Percentiles rank a stretch among this genome's conserved stretches.
Evolutionary conservation across 495 filamentous ascomycete genomes (phyloP).

Genomic region (Parmelia sp.): DNA sequence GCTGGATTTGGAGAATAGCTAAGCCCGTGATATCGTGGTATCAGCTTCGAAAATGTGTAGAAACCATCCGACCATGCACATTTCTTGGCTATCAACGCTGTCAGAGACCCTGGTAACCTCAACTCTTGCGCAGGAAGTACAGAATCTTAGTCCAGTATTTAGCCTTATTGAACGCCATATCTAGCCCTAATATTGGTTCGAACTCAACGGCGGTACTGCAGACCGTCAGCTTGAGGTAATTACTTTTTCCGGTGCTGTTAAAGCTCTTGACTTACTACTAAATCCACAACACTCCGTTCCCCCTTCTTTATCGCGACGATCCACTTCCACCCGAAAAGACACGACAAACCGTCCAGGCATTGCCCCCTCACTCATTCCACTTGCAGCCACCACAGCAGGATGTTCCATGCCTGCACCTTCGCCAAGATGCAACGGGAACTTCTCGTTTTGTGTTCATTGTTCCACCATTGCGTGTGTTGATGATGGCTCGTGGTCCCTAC

Average conservation of each 20-base stretch:
- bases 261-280: slow-evolving; percentile 39
- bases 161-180: background rate
- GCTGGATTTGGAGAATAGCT: background rate
- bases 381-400: slow-evolving; percentile 54
- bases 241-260: background rate
- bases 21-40: background rate
- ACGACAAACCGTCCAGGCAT: slow-evolving; percentile 62
- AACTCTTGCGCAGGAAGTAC: background rate
- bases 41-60: background rate
- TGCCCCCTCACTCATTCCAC: slow-evolving; percentile 45
- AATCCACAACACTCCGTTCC: slow-evolving; percentile 64
- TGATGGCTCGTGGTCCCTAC: background rate
- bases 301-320: slow-evolving; percentile 57
- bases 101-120: background rate
- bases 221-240: background rate
- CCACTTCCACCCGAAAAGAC: slow-evolving; percentile 61
- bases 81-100: background rate
- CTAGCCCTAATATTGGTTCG: background rate
- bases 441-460: slow-evolving; percentile 49
- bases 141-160: background rate
- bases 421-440: slow-evolving; percentile 55
- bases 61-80: background rate
- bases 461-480: slow-evolving; percentile 14
- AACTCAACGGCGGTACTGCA: background rate
- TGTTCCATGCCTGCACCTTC: slow-evolving; percentile 63